Percentiles rank a stretch among this genome's conserved stretches.
Evolutionary conservation across 106 monocot genomes (phyloP).

Genomic region (Dioscorea zingiberensis): DNA sequence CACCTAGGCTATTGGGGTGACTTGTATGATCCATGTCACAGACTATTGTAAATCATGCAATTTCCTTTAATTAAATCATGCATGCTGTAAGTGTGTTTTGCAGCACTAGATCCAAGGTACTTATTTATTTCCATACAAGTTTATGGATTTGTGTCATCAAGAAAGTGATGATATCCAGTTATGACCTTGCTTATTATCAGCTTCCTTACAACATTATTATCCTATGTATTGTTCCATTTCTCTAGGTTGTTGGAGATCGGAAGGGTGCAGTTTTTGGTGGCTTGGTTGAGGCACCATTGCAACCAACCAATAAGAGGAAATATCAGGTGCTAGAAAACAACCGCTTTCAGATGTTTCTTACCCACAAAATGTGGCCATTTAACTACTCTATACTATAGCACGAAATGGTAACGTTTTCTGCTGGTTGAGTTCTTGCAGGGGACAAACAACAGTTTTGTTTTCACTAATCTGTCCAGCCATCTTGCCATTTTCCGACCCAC

Average conservation of each 20-base stretch:
- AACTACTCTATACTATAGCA: not conserved
- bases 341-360: not conserved
- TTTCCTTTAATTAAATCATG: too few species aligned
- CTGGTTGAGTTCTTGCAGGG: conserved; percentile 37
- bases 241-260: conserved; percentile 81
- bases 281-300: conserved; percentile 78
- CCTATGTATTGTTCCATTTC: not conserved
- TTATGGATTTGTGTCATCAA: too few species aligned
- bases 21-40: too few species aligned
- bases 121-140: too few species aligned
- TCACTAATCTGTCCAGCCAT: conserved; percentile 57
- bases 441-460: conserved; percentile 76
- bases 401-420: not conserved
- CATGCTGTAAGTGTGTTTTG: too few species aligned
- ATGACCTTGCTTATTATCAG: too few species aligned
- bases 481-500: conserved; percentile 85
- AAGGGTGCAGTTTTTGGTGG: conserved; percentile 97
- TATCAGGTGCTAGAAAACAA: conserved; percentile 63
- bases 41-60: too few species aligned
- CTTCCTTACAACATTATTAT: not conserved
- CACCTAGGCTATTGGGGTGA: too few species aligned
- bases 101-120: too few species aligned
- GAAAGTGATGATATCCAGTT: too few species aligned
- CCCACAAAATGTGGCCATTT: not conserved
- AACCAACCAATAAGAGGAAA: conserved; percentile 68